phyloP scores from a whole-genome alignment of 1,139 yeast genomes.

The Candida gigantensis region DNA sequence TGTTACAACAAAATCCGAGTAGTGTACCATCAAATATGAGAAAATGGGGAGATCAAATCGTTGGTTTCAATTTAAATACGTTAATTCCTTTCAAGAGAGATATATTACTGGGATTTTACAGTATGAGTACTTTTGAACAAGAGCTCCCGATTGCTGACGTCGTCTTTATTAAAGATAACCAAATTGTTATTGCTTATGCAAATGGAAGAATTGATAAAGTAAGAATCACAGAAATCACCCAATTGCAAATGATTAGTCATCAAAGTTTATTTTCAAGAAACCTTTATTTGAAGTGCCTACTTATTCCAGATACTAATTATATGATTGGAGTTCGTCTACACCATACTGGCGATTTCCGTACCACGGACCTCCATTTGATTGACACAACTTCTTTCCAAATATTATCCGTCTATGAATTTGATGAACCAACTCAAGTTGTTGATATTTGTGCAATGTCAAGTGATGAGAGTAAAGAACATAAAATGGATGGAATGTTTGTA shows the following conservation, averaged over 20 bases:
- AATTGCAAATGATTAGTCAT: conserved; percentile 1
- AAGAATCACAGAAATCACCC: not conserved
- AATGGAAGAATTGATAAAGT: conserved; percentile 4
- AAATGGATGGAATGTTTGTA: conserved; percentile 2
- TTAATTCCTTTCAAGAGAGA: conserved; percentile 5
- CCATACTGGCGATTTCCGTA: not conserved
- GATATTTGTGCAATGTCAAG: conserved; percentile 9
- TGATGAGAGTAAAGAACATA: not conserved
- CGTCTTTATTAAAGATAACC: not conserved
- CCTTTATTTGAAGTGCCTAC: conserved; percentile 9
- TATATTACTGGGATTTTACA: conserved; percentile 7
- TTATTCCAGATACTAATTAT: conserved; percentile 4
- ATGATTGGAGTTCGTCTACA: conserved; percentile 8
- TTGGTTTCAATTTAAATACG: conserved; percentile 3
- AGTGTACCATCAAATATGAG: not conserved
- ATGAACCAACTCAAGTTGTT: conserved; percentile 6
- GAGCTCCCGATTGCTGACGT: not conserved
- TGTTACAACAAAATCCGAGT: not conserved
- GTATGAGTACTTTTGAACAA: not conserved
- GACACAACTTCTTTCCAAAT: conserved; percentile 4
- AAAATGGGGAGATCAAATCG: conserved; percentile 2
- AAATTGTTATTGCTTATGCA: conserved; percentile 1
- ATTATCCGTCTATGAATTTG: conserved; percentile 1
- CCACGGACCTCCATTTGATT: conserved; percentile 9
- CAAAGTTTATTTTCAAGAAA: conserved; percentile 8